These are phyloP conservation scores for Fusarium newnesense DNA, from an alignment of 2,329 filamentous ascomycete genomes.

Conservation along the genomic window DNA sequence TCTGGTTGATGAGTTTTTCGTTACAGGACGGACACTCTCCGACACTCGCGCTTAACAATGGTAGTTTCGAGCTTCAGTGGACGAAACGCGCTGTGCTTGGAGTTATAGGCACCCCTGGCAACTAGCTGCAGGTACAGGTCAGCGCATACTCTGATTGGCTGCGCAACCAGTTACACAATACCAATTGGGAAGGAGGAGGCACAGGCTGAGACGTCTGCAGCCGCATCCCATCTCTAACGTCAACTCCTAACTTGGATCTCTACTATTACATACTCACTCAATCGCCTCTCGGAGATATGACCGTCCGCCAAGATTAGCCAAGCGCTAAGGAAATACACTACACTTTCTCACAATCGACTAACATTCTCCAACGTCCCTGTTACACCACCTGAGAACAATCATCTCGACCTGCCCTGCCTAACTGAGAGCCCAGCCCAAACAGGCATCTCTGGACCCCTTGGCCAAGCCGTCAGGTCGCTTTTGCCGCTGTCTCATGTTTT, in stretches of 20 bases:
- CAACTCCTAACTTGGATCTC: conserved; percentile 15
- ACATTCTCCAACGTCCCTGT: conserved; percentile 29
- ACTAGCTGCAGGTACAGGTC: conserved; percentile 11
- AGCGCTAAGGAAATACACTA: conserved; percentile 24
- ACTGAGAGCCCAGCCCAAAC: neutral
- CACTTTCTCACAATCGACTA: conserved; percentile 14
- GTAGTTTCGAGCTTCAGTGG: conserved; percentile 35
- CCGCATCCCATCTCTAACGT: conserved; percentile 26
- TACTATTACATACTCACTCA: neutral
- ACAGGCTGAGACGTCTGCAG: conserved; percentile 37
- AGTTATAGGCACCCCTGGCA: conserved; percentile 17
- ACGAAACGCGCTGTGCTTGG: conserved; percentile 41
- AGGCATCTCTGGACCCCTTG: conserved; percentile 15
- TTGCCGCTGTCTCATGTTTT: conserved; percentile 37
- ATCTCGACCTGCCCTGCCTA: conserved; percentile 2
- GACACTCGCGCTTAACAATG: conserved; percentile 29
- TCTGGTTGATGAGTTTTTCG: neutral
- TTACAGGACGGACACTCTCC: conserved; percentile 23
- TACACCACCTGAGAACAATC: conserved; percentile 28
- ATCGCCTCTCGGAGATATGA: conserved; percentile 16
- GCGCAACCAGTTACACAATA: neutral
- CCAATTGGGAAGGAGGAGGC: conserved; percentile 26
- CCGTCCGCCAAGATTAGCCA: conserved; percentile 29
- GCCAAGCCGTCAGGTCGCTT: neutral
- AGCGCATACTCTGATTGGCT: conserved; percentile 30